Conservation (phyloP, 257 asterid genomes). For the Ocimum tenuiflorum region DNA sequence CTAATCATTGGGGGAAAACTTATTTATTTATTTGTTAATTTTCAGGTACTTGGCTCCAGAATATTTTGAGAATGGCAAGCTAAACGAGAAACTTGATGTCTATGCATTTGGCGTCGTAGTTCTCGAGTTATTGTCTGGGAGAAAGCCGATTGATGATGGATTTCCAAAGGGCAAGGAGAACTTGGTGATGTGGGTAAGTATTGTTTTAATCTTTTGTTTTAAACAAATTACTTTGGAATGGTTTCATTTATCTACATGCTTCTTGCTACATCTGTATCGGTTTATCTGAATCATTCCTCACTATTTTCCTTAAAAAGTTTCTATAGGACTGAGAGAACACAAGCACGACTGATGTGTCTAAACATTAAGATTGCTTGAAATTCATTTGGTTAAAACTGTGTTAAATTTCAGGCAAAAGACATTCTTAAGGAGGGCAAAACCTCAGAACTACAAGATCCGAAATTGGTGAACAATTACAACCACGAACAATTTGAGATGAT, state of each 20-base stretch:
- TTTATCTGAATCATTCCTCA: too few relatives aligned
- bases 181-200: conserved; percentile 86
- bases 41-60: conserved; percentile 93
- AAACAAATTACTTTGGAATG: not conserved
- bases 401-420: conserved; percentile 55
- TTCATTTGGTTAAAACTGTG: not conserved
- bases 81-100: conserved; percentile 67
- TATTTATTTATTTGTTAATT: conserved; percentile 4
- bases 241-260: too few relatives aligned
- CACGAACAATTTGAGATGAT: conserved; percentile 55
- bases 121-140: conserved; percentile 82
- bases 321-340: too few relatives aligned
- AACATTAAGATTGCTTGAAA: not conserved
- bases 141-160: conserved; percentile 68
- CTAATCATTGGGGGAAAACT: not conserved
- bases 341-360: too few relatives aligned
- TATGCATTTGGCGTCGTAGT: conserved; percentile 94
- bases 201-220: not conserved
- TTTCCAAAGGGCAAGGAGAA: conserved; percentile 62
- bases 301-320: too few relatives aligned
- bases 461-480: conserved; percentile 38
- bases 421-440: conserved; percentile 46
- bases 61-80: conserved; percentile 74
- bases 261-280: too few relatives aligned
- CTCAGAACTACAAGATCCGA: conserved; percentile 54